Evolutionary conservation across 2,329 filamentous ascomycete species (phyloP).

Genomic region (Tolypocladium paradoxum): DNA sequence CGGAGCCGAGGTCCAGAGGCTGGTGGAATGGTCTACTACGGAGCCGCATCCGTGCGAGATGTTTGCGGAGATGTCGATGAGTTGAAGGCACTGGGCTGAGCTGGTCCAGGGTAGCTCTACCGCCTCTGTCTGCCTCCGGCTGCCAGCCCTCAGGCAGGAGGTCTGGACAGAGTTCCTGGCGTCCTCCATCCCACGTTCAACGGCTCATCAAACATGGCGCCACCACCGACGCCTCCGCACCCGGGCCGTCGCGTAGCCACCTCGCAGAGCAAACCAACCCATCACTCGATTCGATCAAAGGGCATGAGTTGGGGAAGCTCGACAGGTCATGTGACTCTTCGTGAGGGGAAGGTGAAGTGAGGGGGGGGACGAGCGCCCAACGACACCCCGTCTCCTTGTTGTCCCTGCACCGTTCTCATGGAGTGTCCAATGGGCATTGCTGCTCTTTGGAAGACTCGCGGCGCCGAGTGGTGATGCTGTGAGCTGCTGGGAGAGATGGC

Average conservation of each 20-base stretch:
- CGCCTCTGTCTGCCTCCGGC: too few relatives aligned
- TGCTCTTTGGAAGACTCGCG: not conserved
- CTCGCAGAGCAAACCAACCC: not conserved
- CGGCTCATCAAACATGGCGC: not conserved
- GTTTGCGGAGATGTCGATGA: not conserved
- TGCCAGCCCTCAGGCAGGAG: not conserved
- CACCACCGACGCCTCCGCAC: not conserved
- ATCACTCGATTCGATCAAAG: not conserved
- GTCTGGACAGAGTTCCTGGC: not conserved
- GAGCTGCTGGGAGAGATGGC: not conserved
- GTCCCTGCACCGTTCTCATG: not conserved
- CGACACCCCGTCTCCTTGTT: not conserved
- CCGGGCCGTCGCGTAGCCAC: not conserved
- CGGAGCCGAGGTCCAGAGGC: too few relatives aligned
- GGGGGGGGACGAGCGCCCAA: conserved; percentile 1
- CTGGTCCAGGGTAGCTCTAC: not conserved
- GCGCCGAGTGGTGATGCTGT: not conserved
- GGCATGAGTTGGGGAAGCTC: conserved; percentile 10
- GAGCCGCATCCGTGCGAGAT: not conserved
- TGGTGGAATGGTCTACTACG: too few relatives aligned
- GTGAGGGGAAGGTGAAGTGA: conserved; percentile 18
- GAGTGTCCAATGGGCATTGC: not conserved
- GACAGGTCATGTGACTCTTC: conserved; percentile 18
- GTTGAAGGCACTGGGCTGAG: too few relatives aligned
- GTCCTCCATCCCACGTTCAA: not conserved